Percentiles rank a stretch among this genome's conserved stretches.
phyloP scores from a whole-genome alignment of 441 rosid species.

The Populus hybrid region DNA sequence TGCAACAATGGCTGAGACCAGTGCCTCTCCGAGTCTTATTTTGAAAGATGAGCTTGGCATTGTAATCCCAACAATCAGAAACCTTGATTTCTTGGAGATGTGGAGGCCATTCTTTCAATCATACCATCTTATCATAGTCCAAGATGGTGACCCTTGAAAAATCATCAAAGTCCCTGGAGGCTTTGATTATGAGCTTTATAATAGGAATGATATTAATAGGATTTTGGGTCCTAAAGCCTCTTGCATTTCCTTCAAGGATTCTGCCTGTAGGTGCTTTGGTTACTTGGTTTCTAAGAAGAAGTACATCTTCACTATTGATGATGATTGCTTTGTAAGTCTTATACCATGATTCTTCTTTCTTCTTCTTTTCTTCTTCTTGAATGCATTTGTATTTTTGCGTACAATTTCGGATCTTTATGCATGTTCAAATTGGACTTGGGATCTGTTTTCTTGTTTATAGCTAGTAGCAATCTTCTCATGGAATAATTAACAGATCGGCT shows the following conservation, averaged over 20 bases:
- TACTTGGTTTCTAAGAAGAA: constrained; percentile 90
- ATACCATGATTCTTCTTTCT: background rate
- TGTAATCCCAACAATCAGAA: constrained; percentile 80
- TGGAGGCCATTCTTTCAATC: constrained; percentile 87
- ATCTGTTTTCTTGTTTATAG: background rate
- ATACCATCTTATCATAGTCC: constrained; percentile 83
- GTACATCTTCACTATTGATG: constrained; percentile 84
- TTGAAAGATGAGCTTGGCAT: constrained; percentile 80
- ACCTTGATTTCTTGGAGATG: constrained; percentile 84
- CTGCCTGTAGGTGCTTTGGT: constrained; percentile 88
- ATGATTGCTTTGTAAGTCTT: constrained; percentile 81
- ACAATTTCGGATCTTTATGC: background rate
- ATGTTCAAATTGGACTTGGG: background rate
- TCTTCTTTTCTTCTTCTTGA: too few species aligned
- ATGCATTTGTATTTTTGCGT: background rate
- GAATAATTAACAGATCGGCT: too few species aligned
- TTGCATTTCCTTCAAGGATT: constrained; percentile 90
- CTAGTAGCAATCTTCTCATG: too few species aligned
- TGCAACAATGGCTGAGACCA: constrained; percentile 35
- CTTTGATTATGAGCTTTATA: constrained; percentile 79
- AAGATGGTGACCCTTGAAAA: constrained; percentile 84
- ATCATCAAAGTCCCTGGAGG: constrained; percentile 70
- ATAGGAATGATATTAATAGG: constrained; percentile 69
- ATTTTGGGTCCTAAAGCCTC: constrained; percentile 88
- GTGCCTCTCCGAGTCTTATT: constrained; percentile 30